Evolutionary conservation across 805 yeast genomes (phyloP).

Genomic region (Nakazawaea ernobii): DNA sequence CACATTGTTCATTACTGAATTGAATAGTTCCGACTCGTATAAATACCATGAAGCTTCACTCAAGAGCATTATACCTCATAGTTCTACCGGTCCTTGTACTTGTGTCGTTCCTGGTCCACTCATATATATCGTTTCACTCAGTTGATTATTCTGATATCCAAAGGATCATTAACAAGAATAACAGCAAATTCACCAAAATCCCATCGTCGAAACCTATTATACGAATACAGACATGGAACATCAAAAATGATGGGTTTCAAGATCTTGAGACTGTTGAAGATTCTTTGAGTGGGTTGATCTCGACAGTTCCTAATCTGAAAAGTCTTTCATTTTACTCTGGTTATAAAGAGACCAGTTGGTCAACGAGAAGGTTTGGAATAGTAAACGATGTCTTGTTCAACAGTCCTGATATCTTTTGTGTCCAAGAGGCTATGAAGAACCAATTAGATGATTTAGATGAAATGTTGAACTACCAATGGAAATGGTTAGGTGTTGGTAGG

Average conservation of each 20-base stretch:
- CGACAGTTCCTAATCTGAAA: slow-evolving; percentile 18
- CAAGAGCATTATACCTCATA: slow-evolving; percentile 1
- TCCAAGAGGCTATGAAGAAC: slow-evolving; percentile 42
- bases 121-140: slow-evolving; percentile 8
- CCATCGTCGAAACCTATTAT: slow-evolving; percentile 7
- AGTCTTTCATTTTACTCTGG: slow-evolving; percentile 21
- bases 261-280: slow-evolving; percentile 17
- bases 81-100: slow-evolving; percentile 6
- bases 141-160: slow-evolving; percentile 7
- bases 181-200: background rate
- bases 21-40: too few species aligned
- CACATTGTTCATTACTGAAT: background rate
- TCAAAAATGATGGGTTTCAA: slow-evolving; percentile 21
- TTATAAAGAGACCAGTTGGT: slow-evolving; percentile 28
- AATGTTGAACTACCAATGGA: slow-evolving; percentile 31
- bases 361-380: slow-evolving; percentile 27
- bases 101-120: slow-evolving; percentile 3
- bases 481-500: slow-evolving; percentile 39
- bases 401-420: slow-evolving; percentile 28
- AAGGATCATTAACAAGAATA: slow-evolving; percentile 5
- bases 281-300: slow-evolving; percentile 16
- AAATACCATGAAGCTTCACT: slow-evolving; percentile 3
- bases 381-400: slow-evolving; percentile 29
- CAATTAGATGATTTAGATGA: slow-evolving; percentile 40
- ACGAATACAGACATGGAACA: slow-evolving; percentile 22